phyloP scores from a whole-genome alignment of 2,329 filamentous ascomycete genomes.

The Aspergillus sergii region DNA sequence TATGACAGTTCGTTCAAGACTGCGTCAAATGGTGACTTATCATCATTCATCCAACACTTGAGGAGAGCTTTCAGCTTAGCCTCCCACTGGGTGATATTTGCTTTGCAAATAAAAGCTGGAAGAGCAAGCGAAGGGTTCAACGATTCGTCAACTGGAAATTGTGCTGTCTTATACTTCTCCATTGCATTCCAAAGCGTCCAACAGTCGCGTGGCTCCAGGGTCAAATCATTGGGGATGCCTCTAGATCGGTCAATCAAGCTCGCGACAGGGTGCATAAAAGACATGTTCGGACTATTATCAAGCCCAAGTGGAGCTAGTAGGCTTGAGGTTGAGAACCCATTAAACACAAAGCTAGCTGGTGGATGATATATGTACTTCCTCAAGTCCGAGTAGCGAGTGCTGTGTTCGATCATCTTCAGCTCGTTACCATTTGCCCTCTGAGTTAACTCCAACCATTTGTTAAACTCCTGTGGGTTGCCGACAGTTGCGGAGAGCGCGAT shows the following conservation, averaged over 20 bases:
- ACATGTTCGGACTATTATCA: constrained; percentile 54
- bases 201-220: constrained; percentile 72
- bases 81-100: constrained; percentile 69
- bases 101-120: constrained; percentile 62
- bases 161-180: constrained; percentile 56
- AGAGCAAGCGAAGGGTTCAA: constrained; percentile 44
- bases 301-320: constrained; percentile 45
- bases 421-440: constrained; percentile 66
- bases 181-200: constrained; percentile 67
- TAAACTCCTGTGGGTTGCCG: constrained; percentile 72
- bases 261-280: constrained; percentile 67
- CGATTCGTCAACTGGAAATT: constrained; percentile 49
- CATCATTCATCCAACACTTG: constrained; percentile 61
- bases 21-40: constrained; percentile 54
- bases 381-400: constrained; percentile 72
- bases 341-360: constrained; percentile 52
- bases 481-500: constrained; percentile 80
- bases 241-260: constrained; percentile 63
- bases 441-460: constrained; percentile 66
- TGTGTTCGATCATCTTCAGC: constrained; percentile 69
- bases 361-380: constrained; percentile 71
- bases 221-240: constrained; percentile 68
- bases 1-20: constrained; percentile 53
- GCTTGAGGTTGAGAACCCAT: constrained; percentile 47
- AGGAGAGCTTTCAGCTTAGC: constrained; percentile 61